phyloP scores from a whole-genome alignment of 129 eudicot species.

The Flaveria bidentis region DNA sequence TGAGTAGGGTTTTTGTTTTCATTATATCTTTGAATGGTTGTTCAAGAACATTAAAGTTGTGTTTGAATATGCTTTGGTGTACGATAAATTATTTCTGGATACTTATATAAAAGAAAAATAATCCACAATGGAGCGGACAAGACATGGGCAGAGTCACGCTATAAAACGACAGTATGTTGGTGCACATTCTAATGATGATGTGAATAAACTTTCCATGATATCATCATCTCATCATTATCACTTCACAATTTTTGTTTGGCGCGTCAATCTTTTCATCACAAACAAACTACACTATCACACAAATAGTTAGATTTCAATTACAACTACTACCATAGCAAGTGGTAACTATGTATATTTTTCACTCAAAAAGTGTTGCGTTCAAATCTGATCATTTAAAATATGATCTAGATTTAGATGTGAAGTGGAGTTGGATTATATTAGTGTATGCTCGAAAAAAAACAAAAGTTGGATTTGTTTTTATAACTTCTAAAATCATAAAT shows the following conservation, averaged over 20 bases:
- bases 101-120: background rate
- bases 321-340: no score
- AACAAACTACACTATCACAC: background rate
- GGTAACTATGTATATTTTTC: no score
- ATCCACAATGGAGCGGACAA: conserved; percentile 31
- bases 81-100: background rate
- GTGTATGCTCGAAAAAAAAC: no score
- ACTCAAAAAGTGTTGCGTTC: no score
- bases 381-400: no score
- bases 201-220: conserved; percentile 27
- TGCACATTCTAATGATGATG: conserved; percentile 35
- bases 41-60: background rate
- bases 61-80: background rate
- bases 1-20: background rate
- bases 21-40: background rate
- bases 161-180: conserved; percentile 29
- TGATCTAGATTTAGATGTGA: no score
- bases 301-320: background rate
- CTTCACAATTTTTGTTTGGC: background rate
- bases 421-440: no score
- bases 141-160: conserved; percentile 39
- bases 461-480: background rate
- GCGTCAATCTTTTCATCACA: background rate
- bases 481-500: background rate
- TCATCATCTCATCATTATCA: conserved; percentile 31